Base-by-base conservation (phyloP, 257 asterid genomes). In the Salvia miltiorrhiza region DNA sequence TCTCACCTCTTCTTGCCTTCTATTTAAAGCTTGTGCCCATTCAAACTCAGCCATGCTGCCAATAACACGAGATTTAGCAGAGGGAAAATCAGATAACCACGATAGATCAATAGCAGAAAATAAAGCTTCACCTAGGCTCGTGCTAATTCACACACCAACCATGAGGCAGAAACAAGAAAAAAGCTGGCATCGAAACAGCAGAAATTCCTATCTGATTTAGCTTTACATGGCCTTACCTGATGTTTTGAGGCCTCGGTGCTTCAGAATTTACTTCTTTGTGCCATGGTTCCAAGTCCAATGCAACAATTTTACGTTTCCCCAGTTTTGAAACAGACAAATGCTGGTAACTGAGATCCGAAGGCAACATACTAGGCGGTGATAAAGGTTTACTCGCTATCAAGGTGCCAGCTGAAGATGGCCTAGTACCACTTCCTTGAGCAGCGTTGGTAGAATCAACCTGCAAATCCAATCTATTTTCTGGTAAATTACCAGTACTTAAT, bases 241-340 rank as follows among this genome's bases (percentile, higher is more conserved):
- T 75, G 70, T 66, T 61, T 73, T 70, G 95, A 68, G 67, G 80
- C 73, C 58, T 72, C 43, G 47, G 32, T 58, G 59, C 61, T 49
- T 64, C 76, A 21, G 56, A 66, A 63, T 50, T 73, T n/a, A 87
- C 76, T 82, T 87, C 93, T 79, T 84, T 80, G 74, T 85, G 78
- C 95, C 96, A 90, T n/a, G 96, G 87, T 65, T 79, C 80, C 76
- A 61, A 73, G 56, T 79, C 82, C 59, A 78, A 67, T 16, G 75
- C 66, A 71, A 49, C 54, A 54, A 58, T 14, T 83, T 85, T 87
- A 47, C 95, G 93, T 78, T 87, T 90, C 78, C 82, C 80, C 28
- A 84, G 78, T 32, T 71, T 53, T 63, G 80, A 68, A 74, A 63
- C 65, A 59, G 73, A 77, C 72, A 66, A 56, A 41, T 72, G 81